Evolutionary conservation across 1,284 basidiomycete species (phyloP), one percentile per base, ranked within the genome.

Genomic region (Apiotrichum domesticum): DNA sequence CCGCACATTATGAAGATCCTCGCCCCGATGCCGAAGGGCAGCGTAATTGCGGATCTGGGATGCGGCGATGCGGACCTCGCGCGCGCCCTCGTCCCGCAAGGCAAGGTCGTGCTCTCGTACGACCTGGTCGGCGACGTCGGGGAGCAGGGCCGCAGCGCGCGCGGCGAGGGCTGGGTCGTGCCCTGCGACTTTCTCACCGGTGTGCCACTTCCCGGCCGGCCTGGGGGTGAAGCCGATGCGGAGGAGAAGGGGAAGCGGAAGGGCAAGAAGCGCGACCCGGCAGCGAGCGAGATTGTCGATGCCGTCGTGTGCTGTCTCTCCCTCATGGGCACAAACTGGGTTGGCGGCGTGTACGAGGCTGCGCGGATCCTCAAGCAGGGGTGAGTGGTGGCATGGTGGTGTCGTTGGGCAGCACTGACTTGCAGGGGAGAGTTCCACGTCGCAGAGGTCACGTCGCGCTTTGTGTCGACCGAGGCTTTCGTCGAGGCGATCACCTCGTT

Each of bases 271-370:
- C 35, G 29, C 15, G 63, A 62, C 41, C 46, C 50, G 41, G 53
- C 39, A 8, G 65, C 65, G 15, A 64, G 63, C 33, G 74, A 89
- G 62, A 75, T 96, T 5, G 90, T 90, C 3, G 95, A 99, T 70
- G 86, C 90, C 5, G 92, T 86, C 1, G 87, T 98, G 34, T 98
- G 93, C 72, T 91, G 93, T 44, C 80, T 99, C 59, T 95, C 91
- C 68, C 79, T 99, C 59, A 99, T 99, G 96, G 90, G 91, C 40
- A 90, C 87, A 9, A 97, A 99, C 73, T 99, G 96, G 96, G 83
- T 91, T 13, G 83, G 82, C 32, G 93, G 91, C 72, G 82, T 98
- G 40, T 81, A 87, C 35, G 95, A 99, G 74, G 88, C 89, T 3
- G 88, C 88, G 82, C 80, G 96, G 57, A 83, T 98, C 35, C 79